Evolutionary conservation across 2,329 filamentous ascomycete genomes (phyloP), one percentile per base, ranked within the genome.

Genomic region (Botrytis medusae): DNA sequence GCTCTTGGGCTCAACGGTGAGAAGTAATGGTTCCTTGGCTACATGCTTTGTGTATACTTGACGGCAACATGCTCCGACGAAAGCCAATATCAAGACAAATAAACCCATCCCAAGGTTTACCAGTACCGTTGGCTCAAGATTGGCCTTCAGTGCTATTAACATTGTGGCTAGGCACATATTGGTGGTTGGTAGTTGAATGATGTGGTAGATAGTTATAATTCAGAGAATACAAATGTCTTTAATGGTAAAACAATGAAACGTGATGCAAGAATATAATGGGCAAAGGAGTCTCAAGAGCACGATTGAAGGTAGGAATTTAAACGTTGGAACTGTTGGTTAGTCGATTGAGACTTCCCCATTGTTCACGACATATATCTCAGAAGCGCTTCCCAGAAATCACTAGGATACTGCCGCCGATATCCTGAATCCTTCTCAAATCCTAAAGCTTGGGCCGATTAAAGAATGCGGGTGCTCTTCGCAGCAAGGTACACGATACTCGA

Each of bases 101-200:
- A 69, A 69, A 57, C 65, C 65, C 48, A 57, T 69, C 37, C 65
- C 37, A 48, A 69, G 65, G 37, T 44, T 59, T 4, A 69, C 65
- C 1, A 44, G n/a, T 18, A 42, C 18, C 37, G n/a, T 69, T 20
- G 65, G 48, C 14, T 57, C 65, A 42, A 69, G 48, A n/a, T 69
- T 69, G 40, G n/a, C 29, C 20, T 42, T 42, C 6, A 59, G 18
- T 69, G 65, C 65, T 59, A 42, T 25, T 25, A 59, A 42, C 51
- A 69, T 57, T 42, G 65, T 69, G 34, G 48, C 65, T 69, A 69
- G 65, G 29, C 48, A 69, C 65, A 69, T 69, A 44, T 57, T 42
- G 48, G 10, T 10, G 20, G n/a, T 14, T 42, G 37, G 10, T 6
- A 32, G 3, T 57, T n/a, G 65, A 20, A 44, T 12, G 22, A 25